Evolutionary conservation across 83 land plant species (phyloP), one percentile per base, ranked within the genome.

Genomic region (Picea engelmannii): DNA sequence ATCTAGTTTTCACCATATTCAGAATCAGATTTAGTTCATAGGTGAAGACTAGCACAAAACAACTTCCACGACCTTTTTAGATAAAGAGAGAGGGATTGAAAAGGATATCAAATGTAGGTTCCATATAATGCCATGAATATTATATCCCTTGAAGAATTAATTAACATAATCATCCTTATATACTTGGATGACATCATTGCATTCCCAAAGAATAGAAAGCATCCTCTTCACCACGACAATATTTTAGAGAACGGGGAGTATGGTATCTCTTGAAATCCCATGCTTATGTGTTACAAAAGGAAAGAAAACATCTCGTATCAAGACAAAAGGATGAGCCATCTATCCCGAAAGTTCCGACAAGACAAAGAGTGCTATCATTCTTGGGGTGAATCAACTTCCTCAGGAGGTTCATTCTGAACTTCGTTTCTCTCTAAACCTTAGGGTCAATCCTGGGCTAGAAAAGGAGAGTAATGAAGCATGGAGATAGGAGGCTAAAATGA

Each of bases 91-190:
- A 7, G 24, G 21, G 67, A 21, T 65, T 8, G 7, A 5, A n/a
- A 8, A 7, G 24, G 67, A 2, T 65, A 23, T 65, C 67, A 21
- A 65, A 65, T 65, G 67, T 5, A 65, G 10, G 67, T 65, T 31
- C 24, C 23, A 65, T 6, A 23, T 0, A 65, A 23, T 31, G 31
- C 24, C 67, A 65, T 65, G 67, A 49, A 49, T 49, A 24, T n/a
- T 4, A 65, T 65, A 65, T 3, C 67, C 67, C 23, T 65, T 65
- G 67, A 65, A 65, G 67, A 1, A 2, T 65, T 65, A 65, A 65
- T 65, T 65, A 65, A 65, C 31, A 24, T 0, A 65, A 65, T 65
- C 67, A 65, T 65, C 67, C 67, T 65, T 65, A 65, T 65, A 31
- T 65, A 65, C 67, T 65, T 65, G 9, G 31, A 65, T 65, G 25